These are phyloP conservation scores for Blastocystis sp. DNA, from an alignment of 352 stramenopile genomes.

Conservation along the genomic window DNA sequence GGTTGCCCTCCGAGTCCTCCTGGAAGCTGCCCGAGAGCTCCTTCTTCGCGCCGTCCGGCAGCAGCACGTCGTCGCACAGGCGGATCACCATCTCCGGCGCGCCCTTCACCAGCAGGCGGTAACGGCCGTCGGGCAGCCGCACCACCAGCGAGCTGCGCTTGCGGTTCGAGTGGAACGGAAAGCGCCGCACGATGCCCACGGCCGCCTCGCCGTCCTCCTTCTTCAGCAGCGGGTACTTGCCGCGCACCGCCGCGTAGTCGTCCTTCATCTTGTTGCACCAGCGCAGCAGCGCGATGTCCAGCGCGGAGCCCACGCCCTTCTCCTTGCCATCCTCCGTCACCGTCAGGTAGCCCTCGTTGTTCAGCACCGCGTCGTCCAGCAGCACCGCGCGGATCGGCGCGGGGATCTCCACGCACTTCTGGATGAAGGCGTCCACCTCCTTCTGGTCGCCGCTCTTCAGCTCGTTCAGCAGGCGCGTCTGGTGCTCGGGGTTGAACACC, in stretches of 20 bases:
- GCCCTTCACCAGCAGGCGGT: constrained; percentile 81
- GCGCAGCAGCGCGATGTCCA: constrained; percentile 40
- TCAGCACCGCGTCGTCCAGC: constrained; percentile 26
- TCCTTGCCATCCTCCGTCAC: constrained; percentile 20
- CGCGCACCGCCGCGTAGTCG: constrained; percentile 23
- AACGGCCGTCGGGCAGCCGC: constrained; percentile 70
- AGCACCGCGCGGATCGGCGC: background rate
- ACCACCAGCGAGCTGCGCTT: constrained; percentile 50
- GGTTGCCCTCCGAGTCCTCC: constrained; percentile 18
- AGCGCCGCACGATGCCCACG: constrained; percentile 32
- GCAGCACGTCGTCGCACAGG: constrained; percentile 46
- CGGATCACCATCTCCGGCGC: constrained; percentile 79
- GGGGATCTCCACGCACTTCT: constrained; percentile 33
- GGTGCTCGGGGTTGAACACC: constrained; percentile 77
- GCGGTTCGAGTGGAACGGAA: constrained; percentile 54
- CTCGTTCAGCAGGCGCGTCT: constrained; percentile 42
- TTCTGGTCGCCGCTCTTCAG: constrained; percentile 54
- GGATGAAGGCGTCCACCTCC: constrained; percentile 42
- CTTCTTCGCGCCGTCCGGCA: background rate
- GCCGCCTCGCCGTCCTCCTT: background rate
- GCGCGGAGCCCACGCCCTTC: constrained; percentile 4
- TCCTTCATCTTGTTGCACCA: constrained; percentile 2
- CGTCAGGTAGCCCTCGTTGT: constrained; percentile 62
- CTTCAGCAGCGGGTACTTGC: constrained; percentile 42
- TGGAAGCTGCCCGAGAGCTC: constrained; percentile 46